phyloP scores from a whole-genome alignment of 352 stramenopile species.

The Phytophthora ramorum region DNA sequence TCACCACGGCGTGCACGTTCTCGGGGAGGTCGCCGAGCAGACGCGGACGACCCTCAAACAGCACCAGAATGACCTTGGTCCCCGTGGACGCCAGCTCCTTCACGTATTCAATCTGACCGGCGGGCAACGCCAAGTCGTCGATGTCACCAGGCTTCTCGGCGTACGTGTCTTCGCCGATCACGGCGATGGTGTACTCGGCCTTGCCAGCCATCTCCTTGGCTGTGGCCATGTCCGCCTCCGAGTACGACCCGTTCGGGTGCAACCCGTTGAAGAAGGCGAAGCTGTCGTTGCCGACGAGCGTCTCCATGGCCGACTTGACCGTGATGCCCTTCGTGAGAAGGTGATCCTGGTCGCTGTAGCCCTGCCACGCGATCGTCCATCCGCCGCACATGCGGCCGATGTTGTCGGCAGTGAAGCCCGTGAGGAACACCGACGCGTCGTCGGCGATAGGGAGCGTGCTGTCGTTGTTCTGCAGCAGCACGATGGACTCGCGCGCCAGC shows the following conservation, averaged over 20 bases:
- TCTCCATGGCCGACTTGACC: constrained; percentile 37
- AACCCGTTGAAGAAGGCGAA: constrained; percentile 43
- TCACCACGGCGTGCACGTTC: constrained; percentile 36
- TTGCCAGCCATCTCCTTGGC: constrained; percentile 32
- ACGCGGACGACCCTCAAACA: constrained; percentile 65
- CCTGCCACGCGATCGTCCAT: constrained; percentile 48
- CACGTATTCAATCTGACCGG: constrained; percentile 25
- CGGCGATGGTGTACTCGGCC: constrained; percentile 42
- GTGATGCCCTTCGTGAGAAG: constrained; percentile 36
- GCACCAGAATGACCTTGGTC: constrained; percentile 70
- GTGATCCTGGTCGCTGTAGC: constrained; percentile 35
- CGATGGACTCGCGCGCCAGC: constrained; percentile 44
- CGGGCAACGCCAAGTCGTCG: constrained; percentile 21
- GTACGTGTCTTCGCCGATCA: constrained; percentile 48
- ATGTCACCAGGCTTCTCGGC: constrained; percentile 49
- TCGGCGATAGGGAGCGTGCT: constrained; percentile 19
- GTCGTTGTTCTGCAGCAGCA: constrained; percentile 35
- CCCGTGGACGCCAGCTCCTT: constrained; percentile 32
- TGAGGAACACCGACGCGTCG: constrained; percentile 31
- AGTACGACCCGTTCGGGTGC: constrained; percentile 34
- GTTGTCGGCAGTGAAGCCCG: constrained; percentile 40
- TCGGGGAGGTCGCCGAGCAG: constrained; percentile 58
- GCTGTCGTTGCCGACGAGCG: constrained; percentile 23
- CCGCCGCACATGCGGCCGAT: constrained; percentile 44
- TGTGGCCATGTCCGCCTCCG: constrained; percentile 33